A percentile compares a stretch with the other conserved stretches of the same genome.
These are phyloP conservation scores for Solanum appendiculatum DNA, from an alignment of 257 asterid species.

Conservation along the genomic window DNA sequence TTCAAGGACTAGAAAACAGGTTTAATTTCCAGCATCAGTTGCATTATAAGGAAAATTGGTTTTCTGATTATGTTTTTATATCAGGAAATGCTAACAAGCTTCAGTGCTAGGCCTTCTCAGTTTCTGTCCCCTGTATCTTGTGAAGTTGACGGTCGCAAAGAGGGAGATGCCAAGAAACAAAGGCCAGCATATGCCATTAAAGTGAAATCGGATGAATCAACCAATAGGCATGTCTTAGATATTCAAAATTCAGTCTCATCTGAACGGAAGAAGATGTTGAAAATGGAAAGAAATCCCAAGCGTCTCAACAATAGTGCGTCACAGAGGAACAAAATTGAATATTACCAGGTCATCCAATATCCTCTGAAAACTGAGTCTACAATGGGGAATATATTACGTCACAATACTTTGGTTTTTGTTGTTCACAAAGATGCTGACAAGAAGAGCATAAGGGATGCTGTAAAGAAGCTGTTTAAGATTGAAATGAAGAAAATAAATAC, in stretches of 20 bases:
- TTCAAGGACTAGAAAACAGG: background rate
- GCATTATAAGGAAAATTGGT: background rate
- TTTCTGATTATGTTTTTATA: background rate
- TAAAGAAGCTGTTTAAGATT: slow-evolving; percentile 29
- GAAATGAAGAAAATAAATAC: slow-evolving; percentile 56
- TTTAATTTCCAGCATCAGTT: background rate
- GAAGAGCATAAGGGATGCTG: slow-evolving; percentile 46
- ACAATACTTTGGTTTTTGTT: slow-evolving; percentile 54
- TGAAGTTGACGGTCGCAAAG: background rate
- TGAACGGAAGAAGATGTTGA: slow-evolving; percentile 2
- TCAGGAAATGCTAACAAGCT: background rate
- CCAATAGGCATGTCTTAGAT: background rate
- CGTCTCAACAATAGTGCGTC: slow-evolving; percentile 25
- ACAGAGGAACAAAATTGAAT: slow-evolving; percentile 11
- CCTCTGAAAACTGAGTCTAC: slow-evolving; percentile 54
- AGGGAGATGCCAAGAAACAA: slow-evolving; percentile 1
- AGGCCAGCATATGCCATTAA: background rate
- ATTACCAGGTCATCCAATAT: slow-evolving; percentile 34
- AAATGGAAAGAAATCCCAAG: slow-evolving; percentile 28
- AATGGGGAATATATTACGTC: slow-evolving; percentile 27
- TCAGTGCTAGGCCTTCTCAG: background rate
- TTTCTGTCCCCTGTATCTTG: background rate
- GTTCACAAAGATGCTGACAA: slow-evolving; percentile 62
- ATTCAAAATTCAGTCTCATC: background rate
- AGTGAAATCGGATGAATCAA: background rate